Evolutionary conservation across 805 yeast genomes (phyloP), one percentile per base, ranked within the genome.

Genomic region (Candida peoriensis): DNA sequence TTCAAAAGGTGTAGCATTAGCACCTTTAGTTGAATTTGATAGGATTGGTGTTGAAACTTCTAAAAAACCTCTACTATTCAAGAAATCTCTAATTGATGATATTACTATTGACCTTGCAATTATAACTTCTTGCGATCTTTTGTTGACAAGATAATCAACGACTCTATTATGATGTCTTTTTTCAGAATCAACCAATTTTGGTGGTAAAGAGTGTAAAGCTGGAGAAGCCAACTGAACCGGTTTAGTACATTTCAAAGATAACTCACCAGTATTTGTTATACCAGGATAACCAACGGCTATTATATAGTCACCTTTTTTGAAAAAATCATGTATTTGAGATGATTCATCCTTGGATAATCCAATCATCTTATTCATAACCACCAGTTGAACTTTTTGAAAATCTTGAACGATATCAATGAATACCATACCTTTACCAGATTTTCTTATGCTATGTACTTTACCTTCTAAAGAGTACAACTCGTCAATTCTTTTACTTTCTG

Each of bases 31-130:
- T 2, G 79, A 77, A 6, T 64, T 49, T 0, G 87, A 74, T 10
- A 93, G 58, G 2, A 88, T 73, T 0, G 99, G 99, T 0, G 99
- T 93, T 33, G 81, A 83, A 0, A 93, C 95, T 55, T 88, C 96
- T 3, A 84, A 42, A 45, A 88, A 93, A 1, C 65, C 76, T 16
- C 63, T 59, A 0, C 51, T 47, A 26, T 68, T 65, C 15, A 90
- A 67, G 47, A 74, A 88, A 1, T 51, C 42, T 16, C 96, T 61
- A 4, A 90, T 63, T 2, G 68, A 54, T 9, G 65, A 63, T 2
- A 80, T 64, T 1, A 88, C 61, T n/a, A 60, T 49, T 2, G 80
- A 68, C 42, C 90, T 72, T 1, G 76, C 66, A 1, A 57, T 42
- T 5, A 78, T 61, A 0, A 70, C 58, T 3, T 72, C 66, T 28